These are phyloP conservation scores for Naganishia liquefaciens DNA, from an alignment of 1,284 basidiomycete species.

Conservation along the genomic window DNA sequence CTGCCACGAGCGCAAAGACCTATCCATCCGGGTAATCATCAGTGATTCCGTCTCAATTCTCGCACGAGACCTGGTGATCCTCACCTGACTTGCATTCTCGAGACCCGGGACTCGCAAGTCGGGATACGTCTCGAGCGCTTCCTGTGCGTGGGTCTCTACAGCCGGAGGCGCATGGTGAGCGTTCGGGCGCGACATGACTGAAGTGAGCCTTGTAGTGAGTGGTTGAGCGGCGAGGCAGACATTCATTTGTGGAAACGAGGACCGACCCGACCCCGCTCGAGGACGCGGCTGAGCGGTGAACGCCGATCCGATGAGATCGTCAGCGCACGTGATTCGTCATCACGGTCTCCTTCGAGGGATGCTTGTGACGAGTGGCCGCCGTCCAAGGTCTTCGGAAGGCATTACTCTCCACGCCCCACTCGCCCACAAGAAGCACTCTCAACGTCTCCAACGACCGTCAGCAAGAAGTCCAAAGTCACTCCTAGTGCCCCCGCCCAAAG, in stretches of 20 bases:
- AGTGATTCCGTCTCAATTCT: neutral
- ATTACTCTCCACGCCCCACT: too few species aligned
- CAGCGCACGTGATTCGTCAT: neutral
- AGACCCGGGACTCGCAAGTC: conserved; percentile 9
- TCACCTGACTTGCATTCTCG: conserved; percentile 17
- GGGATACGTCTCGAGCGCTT: conserved; percentile 3
- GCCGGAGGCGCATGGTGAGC: neutral
- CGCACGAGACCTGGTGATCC: neutral
- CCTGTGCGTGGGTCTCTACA: conserved; percentile 11
- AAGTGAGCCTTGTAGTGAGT: neutral
- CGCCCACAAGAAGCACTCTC: too few species aligned
- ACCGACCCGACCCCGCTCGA: too few species aligned
- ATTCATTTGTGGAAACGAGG: too few species aligned
- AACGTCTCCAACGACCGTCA: neutral
- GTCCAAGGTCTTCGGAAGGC: neutral
- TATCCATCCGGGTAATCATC: neutral
- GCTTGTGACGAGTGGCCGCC: too few species aligned
- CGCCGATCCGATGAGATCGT: too few species aligned
- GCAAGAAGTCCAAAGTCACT: neutral
- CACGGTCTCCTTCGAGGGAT: too few species aligned
- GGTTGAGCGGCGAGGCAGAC: neutral
- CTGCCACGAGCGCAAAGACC: conserved; percentile 25
- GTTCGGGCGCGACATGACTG: neutral
- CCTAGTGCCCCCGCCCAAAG: neutral
- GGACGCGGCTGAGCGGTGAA: neutral